Conservation (phyloP, 2,329 filamentous ascomycete species). For the Aspergillus calidoustus region DNA sequence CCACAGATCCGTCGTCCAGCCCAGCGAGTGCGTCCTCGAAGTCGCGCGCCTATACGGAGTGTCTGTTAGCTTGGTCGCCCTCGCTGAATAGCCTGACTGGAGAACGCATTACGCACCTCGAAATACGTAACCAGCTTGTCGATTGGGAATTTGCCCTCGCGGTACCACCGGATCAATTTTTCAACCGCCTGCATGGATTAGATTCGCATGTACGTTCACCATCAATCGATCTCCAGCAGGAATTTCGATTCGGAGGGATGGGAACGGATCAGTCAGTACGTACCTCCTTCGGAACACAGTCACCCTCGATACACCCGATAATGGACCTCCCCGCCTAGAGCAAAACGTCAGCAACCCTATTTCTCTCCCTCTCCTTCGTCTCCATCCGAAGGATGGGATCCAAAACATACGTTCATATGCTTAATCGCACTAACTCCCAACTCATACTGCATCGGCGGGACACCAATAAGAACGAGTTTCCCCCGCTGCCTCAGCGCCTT, state of each 20-base stretch:
- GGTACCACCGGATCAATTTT: slow-evolving; percentile 27
- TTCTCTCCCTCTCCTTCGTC: not conserved
- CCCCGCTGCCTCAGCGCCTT: slow-evolving; percentile 44
- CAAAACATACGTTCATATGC: slow-evolving; percentile 17
- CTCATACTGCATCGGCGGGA: slow-evolving; percentile 43
- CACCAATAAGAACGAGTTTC: slow-evolving; percentile 57
- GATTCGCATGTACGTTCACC: too few relatives aligned
- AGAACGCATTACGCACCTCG: slow-evolving; percentile 1
- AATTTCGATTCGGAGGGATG: not conserved
- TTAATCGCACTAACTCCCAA: not conserved
- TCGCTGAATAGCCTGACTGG: too few relatives aligned
- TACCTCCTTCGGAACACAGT: slow-evolving; percentile 21
- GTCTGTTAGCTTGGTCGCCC: not conserved
- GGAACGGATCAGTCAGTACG: not conserved
- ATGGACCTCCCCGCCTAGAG: slow-evolving; percentile 22
- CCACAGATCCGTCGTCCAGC: slow-evolving; percentile 7
- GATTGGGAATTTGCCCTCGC: slow-evolving; percentile 24
- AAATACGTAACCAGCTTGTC: slow-evolving; percentile 21
- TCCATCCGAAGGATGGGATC: not conserved
- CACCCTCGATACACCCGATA: slow-evolving; percentile 26
- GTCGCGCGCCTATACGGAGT: slow-evolving; percentile 2
- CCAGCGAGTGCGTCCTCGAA: slow-evolving; percentile 7
- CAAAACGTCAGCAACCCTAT: not conserved
- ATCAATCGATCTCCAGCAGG: too few relatives aligned
- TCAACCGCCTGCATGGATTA: slow-evolving; percentile 16